Evolutionary conservation across 2,329 filamentous ascomycete species (phyloP), one percentile per base, ranked within the genome.

Genomic region (Fonsecaea monophora): DNA sequence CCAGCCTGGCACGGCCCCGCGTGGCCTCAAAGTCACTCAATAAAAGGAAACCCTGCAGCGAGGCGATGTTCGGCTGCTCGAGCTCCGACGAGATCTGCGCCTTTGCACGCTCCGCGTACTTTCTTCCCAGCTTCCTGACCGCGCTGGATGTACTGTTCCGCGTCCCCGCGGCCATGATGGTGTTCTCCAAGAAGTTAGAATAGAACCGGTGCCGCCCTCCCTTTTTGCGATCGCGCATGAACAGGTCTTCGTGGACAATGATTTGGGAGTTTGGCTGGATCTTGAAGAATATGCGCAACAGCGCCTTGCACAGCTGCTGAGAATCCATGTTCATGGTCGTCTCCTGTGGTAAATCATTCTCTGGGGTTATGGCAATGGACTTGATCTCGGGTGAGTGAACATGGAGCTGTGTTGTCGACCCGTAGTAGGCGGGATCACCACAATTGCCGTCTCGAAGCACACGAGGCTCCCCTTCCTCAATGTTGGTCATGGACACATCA

Each of bases 91-190:
- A 15, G 6, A 58, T 12, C n/a, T 40, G 40, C 12, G 42, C 38
- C 42, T 60, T 60, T 50, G 58, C 58, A 4, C 58, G 58, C 9
- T 53, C 13, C 8, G 45, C 38, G 21, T 50, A 60, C n/a, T 21
- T 9, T 15, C 32, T 34, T 9, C 58, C 35, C 38, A 60, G 35
- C 7, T 21, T 12, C 25, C 38, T 10, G 13, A 60, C 45, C 18
- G 45, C 58, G 21, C 40, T 21, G 25, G 58, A 60, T 12, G 58
- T 60, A 25, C 58, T 60, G 18, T 34, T 21, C 18, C 58, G 58
- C n/a, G 58, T 42, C 25, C 12, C 18, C 21, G 40, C 37, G 30
- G 40, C 38, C 12, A 60, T 25, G 32, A 13, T 15, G 7, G 21
- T 6, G 37, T 40, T 40, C 13, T 58, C 55, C 6, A 25, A 13